Percentiles rank a stretch among this genome's conserved stretches.
phyloP scores from a whole-genome alignment of 768 basidiomycete species.

The Lyophyllum atratum region DNA sequence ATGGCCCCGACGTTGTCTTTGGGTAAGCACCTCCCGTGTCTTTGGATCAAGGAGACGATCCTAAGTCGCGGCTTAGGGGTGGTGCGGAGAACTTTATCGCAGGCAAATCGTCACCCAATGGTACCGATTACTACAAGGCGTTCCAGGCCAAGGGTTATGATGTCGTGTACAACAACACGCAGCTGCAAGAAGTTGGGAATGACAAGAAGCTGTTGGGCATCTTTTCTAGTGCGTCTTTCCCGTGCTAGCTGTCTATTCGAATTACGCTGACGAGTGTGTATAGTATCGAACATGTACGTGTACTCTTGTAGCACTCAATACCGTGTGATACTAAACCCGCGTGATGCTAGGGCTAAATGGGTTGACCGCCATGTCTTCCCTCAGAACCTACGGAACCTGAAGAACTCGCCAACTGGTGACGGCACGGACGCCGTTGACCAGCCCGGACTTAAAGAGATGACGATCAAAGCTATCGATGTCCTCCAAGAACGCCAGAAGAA shows the following conservation, averaged over 20 bases:
- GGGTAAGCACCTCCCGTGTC: slow-evolving; percentile 27
- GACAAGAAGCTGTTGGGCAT: slow-evolving; percentile 44
- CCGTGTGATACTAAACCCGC: neutral
- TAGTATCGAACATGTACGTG: slow-evolving; percentile 23
- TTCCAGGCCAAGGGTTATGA: slow-evolving; percentile 42
- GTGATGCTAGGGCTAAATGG: slow-evolving; percentile 40
- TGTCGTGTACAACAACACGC: slow-evolving; percentile 38
- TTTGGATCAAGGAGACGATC: neutral
- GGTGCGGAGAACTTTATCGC: slow-evolving; percentile 47
- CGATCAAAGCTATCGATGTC: slow-evolving; percentile 46
- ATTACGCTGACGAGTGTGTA: neutral
- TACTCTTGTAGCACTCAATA: neutral
- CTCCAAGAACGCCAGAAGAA: slow-evolving; percentile 37
- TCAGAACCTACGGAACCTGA: slow-evolving; percentile 36
- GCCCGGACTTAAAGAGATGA: slow-evolving; percentile 51
- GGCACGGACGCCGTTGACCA: slow-evolving; percentile 43
- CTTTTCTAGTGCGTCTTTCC: slow-evolving; percentile 34
- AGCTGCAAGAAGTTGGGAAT: slow-evolving; percentile 30
- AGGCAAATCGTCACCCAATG: slow-evolving; percentile 37
- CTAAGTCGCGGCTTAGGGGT: slow-evolving; percentile 28
- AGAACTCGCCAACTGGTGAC: slow-evolving; percentile 43
- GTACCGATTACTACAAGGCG: slow-evolving; percentile 42
- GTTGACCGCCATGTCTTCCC: slow-evolving; percentile 41
- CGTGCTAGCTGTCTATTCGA: neutral
- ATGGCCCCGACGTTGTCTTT: slow-evolving; percentile 44